Evolutionary conservation across 2,329 filamentous ascomycete species (phyloP), one percentile per base, ranked within the genome.

Genomic region (Penicillium paneum): DNA sequence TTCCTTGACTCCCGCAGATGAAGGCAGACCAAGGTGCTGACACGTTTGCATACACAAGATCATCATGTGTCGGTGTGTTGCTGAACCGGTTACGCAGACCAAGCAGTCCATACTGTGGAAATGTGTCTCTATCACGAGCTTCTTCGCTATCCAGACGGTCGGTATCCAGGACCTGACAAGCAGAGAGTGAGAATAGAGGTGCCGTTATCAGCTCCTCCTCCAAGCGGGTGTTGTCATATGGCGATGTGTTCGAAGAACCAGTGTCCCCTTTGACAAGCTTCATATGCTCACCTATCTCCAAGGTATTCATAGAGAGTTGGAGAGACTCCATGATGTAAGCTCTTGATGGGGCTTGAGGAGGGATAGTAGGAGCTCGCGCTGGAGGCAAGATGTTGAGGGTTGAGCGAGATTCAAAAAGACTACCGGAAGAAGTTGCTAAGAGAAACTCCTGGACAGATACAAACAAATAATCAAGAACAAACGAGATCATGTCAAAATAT

Each of bases 1-100:
- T 81, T 0, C 84, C 84, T 61, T 87, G 83, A 1, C 80, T 80
- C 1, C 84, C 84, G 55, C 84, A 87, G 19, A 87, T 81, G 64
- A 87, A 87, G 0, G 78, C 74, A 0, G 82, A 85, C 59, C 78
- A 83, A 0, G 84, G 83, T 0, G 77, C 73, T 26, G 82, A 78
- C 1, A 79, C 78, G 58, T 86, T 86, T 17, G 50, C 15, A n/a
- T 53, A 53, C 3, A 53, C 36, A 7, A 53, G 50, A n/a, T 41
- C 29, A 0, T 42, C 29, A 12, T 40, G 28, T 17, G 24, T 10
- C 8, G 26, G 24, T 8, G 12, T 24, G 12, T 15, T 10, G 2
- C 10, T 11, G 19, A 8, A 3, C 12, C 29, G 43, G 12, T 29
- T 40, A 1, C 36, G 35, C 12, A 53, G 3, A 5, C 50, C 50